Evolutionary conservation across 495 filamentous ascomycete genomes (phyloP).

Genomic region (Penicillium robsamsonii): DNA sequence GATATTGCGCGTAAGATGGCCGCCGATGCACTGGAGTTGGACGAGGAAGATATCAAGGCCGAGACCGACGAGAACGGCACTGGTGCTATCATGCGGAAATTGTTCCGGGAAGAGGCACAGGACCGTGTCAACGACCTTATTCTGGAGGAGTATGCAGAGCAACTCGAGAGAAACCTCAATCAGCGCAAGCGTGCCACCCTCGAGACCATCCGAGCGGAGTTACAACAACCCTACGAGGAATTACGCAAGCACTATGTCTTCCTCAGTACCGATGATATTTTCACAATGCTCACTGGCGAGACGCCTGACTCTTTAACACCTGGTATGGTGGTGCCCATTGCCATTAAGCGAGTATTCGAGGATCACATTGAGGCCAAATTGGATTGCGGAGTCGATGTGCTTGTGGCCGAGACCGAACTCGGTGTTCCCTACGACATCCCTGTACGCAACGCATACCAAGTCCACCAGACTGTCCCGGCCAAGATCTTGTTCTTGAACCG

Average conservation of each 20-base stretch:
- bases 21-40: slow-evolving; percentile 90
- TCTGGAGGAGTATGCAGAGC: slow-evolving; percentile 93
- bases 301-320: slow-evolving; percentile 76
- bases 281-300: slow-evolving; percentile 96
- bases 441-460: slow-evolving; percentile 56
- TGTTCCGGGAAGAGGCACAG: slow-evolving; percentile 85
- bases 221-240: slow-evolving; percentile 91
- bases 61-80: slow-evolving; percentile 85
- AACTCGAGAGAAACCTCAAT: slow-evolving; percentile 86
- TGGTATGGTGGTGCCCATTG: slow-evolving; percentile 89
- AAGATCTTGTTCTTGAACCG: slow-evolving; percentile 85
- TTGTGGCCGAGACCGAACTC: slow-evolving; percentile 70
- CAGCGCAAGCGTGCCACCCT: slow-evolving; percentile 94
- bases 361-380: slow-evolving; percentile 91
- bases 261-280: slow-evolving; percentile 76
- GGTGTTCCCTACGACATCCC: slow-evolving; percentile 60
- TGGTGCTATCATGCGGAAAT: slow-evolving; percentile 85
- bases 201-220: slow-evolving; percentile 91
- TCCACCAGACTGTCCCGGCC: slow-evolving; percentile 80
- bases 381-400: slow-evolving; percentile 90
- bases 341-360: slow-evolving; percentile 80
- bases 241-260: slow-evolving; percentile 75
- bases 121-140: slow-evolving; percentile 96
- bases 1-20: slow-evolving; percentile 97
- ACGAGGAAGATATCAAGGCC: slow-evolving; percentile 96